Evolutionary conservation across 805 yeast species (phyloP).

Genomic region (Saturnispora silvae): DNA sequence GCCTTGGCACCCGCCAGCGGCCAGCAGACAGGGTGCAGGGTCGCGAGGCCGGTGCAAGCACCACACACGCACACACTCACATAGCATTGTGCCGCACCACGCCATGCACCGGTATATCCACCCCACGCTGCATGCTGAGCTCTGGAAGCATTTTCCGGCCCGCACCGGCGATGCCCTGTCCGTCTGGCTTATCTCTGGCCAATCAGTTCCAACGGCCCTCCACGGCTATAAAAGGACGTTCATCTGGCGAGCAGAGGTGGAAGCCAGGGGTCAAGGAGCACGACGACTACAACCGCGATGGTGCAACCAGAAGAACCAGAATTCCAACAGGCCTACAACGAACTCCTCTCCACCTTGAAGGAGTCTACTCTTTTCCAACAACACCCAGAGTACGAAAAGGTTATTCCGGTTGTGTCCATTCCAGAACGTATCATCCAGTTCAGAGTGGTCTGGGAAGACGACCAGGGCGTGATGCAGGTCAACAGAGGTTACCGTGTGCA

Average conservation of each 20-base stretch:
- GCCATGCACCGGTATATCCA: no score
- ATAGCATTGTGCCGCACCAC: no score
- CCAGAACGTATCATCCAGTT: constrained; percentile 96
- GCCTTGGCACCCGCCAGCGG: no score
- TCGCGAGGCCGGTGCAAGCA: no score
- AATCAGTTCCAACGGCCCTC: background rate
- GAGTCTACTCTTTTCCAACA: constrained; percentile 84
- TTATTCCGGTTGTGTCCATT: constrained; percentile 79
- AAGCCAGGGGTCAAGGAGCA: no score
- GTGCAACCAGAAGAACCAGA: constrained; percentile 92
- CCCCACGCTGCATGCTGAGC: no score
- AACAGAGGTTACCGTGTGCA: constrained; percentile 98
- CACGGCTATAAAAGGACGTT: background rate
- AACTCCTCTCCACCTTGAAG: constrained; percentile 76
- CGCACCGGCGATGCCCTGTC: constrained; percentile 2
- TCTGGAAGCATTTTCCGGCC: no score
- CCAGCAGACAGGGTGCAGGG: no score
- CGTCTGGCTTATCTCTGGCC: background rate
- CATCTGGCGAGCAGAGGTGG: no score
- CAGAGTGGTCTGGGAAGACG: constrained; percentile 98
- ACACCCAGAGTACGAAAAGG: constrained; percentile 84
- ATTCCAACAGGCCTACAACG: constrained; percentile 97
- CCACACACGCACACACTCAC: no score
- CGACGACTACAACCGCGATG: no score
- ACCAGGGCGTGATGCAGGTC: constrained; percentile 80